Evolutionary conservation across 805 yeast species (phyloP).

Genomic region (Kregervanrija pseudodelftensis): DNA sequence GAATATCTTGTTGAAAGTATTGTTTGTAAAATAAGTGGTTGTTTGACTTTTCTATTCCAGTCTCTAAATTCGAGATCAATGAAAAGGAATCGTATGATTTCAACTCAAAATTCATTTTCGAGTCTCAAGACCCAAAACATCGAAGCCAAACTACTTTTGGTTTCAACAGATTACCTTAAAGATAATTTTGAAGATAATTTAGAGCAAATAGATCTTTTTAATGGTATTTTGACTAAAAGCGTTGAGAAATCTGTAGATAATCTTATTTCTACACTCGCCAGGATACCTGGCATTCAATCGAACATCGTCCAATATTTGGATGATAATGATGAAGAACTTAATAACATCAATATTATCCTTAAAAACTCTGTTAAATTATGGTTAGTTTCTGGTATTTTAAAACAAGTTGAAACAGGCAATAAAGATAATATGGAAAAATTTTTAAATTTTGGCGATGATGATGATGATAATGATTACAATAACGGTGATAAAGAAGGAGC

Average conservation of each 20-base stretch:
- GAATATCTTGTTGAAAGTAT: conserved; percentile 5
- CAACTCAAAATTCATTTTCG: background rate
- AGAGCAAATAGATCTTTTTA: conserved; percentile 10
- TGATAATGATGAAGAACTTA: background rate
- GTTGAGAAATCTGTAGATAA: conserved; percentile 11
- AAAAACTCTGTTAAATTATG: conserved; percentile 29
- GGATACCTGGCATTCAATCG: background rate
- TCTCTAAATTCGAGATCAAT: conserved; percentile 5
- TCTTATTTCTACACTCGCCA: conserved; percentile 9
- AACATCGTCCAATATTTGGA: background rate
- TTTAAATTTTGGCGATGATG: conserved; percentile 20
- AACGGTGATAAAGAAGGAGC: conserved; percentile 8
- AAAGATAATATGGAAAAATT: conserved; percentile 14
- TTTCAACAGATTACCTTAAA: conserved; percentile 14
- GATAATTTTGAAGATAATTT: conserved; percentile 7
- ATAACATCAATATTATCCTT: conserved; percentile 8
- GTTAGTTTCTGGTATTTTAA: conserved; percentile 26
- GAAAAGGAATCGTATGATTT: conserved; percentile 1
- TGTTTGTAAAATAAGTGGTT: conserved; percentile 9
- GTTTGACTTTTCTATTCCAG: conserved; percentile 10
- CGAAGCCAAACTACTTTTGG: conserved; percentile 16
- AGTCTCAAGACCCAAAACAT: conserved; percentile 4
- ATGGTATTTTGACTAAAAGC: conserved; percentile 15
- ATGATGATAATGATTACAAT: conserved; percentile 9
- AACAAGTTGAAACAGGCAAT: background rate